phyloP scores from a whole-genome alignment of 768 basidiomycete species.

The Hygrophorus pudorinus region DNA sequence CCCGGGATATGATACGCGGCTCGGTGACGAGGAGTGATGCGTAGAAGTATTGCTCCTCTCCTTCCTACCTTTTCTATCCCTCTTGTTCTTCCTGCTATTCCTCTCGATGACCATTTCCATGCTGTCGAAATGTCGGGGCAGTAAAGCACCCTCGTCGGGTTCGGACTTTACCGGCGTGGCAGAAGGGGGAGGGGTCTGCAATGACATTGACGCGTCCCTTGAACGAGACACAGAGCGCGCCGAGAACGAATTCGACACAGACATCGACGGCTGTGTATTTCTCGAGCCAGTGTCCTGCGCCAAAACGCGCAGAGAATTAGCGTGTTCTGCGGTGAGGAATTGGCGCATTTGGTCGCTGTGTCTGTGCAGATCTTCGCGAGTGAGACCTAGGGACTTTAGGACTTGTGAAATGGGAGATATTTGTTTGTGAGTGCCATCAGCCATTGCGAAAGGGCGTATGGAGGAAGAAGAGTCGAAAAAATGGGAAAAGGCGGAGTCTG shows the following conservation, averaged over 20 bases:
- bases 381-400: conserved; percentile 61
- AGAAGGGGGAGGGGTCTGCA: conserved; percentile 27
- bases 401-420: conserved; percentile 66
- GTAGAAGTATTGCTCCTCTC: conserved; percentile 19
- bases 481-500: not conserved
- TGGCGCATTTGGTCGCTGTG: conserved; percentile 75
- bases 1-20: conserved; percentile 23
- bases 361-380: conserved; percentile 62
- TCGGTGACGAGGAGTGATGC: conserved; percentile 43
- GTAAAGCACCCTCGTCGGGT: conserved; percentile 37
- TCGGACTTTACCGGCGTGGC: conserved; percentile 58
- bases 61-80: conserved; percentile 38
- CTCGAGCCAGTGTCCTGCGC: conserved; percentile 18
- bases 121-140: conserved; percentile 52
- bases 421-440: not conserved
- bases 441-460: conserved; percentile 1
- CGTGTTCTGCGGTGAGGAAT: conserved; percentile 52
- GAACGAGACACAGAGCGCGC: conserved; percentile 37
- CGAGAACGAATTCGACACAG: conserved; percentile 25
- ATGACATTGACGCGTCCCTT: conserved; percentile 30
- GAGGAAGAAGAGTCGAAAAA: not conserved
- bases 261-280: conserved; percentile 9
- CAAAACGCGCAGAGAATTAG: conserved; percentile 34
- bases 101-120: conserved; percentile 75
- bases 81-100: conserved; percentile 45